Evolutionary conservation across 148 eudicot genomes (phyloP), one percentile per base, ranked within the genome.

Genomic region (Nepenthes mirabilis): DNA sequence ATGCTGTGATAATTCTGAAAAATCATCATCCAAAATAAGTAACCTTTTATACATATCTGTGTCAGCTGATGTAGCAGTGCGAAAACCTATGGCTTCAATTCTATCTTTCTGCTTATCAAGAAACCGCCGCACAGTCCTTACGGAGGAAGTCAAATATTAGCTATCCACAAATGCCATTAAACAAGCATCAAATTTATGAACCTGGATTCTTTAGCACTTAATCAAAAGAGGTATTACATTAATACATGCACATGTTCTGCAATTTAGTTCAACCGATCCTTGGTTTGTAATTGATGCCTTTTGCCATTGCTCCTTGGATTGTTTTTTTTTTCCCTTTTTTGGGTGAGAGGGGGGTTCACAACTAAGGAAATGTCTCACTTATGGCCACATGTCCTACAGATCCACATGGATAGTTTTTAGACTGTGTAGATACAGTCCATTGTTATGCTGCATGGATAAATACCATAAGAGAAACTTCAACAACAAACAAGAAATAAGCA

Each of bases 331-430:
- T 23, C 23, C 45, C 8, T 40, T 40, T 40, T 40, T 8, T 40
- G 23, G 23, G 23, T 23, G 23, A 23, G 23, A 23, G 23, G 23
- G 23, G 23, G 23, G 23, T 23, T 23, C 23, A 23, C 23, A 23
- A 23, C 11, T 6, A 12, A 12, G 52, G 52, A n/a, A 49, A 64
- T 67, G 36, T 43, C 96, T 80, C 64, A 94, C 99, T 81, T 71
- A 89, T 94, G 64, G 99, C 99, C 70, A 94, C 97, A 68, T 94
- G 99, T 14, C 97, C 97, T 52, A 95, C 99, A 61, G 99, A 95
- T 83, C 89, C 99, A 77, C 99, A 91, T 58, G 99, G 99, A 74
- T 94, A 94, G 57, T 81, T 89, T 73, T 94, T 94, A 59, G 97
- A 74, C 59, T 94, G 95, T 52, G 91, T 80, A 67, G 89, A 89